Percentiles rank a stretch among this genome's conserved stretches.
These are phyloP conservation scores for Lichtheimia hyalospora DNA, from an alignment of 371 early-diverging fungal genomes.

Conservation along the genomic window DNA sequence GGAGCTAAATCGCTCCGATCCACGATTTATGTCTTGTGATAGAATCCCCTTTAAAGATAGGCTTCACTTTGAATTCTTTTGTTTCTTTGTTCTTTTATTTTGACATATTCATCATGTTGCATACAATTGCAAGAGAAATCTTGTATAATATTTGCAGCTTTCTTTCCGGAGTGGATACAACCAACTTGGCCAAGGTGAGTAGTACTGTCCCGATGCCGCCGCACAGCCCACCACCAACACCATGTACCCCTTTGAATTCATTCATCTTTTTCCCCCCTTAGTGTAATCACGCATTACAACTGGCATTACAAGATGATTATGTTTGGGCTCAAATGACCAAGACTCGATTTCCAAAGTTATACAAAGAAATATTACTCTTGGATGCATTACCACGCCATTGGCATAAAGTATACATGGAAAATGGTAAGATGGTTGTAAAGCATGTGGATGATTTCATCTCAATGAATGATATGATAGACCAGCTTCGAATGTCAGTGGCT, in stretches of 20 bases:
- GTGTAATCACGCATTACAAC: background rate
- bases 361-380: background rate
- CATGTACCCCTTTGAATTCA: background rate
- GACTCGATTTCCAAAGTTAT: background rate
- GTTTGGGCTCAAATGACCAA: conserved; percentile 2
- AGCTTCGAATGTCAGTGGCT: conserved; percentile 19
- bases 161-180: conserved; percentile 6
- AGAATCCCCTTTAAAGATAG: too few relatives aligned
- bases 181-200: conserved; percentile 7
- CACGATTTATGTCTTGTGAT: too few relatives aligned
- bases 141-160: conserved; percentile 3
- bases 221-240: background rate
- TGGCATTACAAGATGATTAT: background rate
- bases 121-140: conserved; percentile 5
- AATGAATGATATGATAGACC: background rate
- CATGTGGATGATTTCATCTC: background rate
- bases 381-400: background rate
- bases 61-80: too few relatives aligned
- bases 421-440: conserved; percentile 10
- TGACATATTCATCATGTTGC: too few relatives aligned
- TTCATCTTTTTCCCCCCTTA: background rate
- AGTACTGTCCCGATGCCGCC: too few relatives aligned
- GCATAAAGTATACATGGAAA: conserved; percentile 11
- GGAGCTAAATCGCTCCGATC: too few relatives aligned
- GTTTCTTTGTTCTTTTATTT: too few relatives aligned